Base-by-base conservation (phyloP, 1,284 basidiomycete species). In the Ceratobasidium sp. region DNA sequence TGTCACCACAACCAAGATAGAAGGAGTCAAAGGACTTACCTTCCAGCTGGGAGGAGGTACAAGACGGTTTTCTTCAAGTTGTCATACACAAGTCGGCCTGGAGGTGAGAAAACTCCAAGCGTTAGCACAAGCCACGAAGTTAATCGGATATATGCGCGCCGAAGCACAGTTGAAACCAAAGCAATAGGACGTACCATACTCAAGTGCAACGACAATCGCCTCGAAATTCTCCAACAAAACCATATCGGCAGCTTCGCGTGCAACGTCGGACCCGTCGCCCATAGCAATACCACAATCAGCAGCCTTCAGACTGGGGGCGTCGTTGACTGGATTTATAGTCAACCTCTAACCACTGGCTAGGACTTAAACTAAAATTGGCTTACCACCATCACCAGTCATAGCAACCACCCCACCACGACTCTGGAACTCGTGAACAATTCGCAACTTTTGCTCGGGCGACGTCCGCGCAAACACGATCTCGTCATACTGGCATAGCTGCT, bases 201-300 rank as follows among this genome's bases (percentile, higher is more conserved):
- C 84, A 38, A 86, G 83, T 0, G 86, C 86, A 2, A 85, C 82
- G 48, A 86, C 84, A 69, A 88, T 86, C 27, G 86, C 70, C 54
- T 74, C 85, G 79, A 90, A 79, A 84, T 77, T 80, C 89, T 90
- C 90, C 10, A 92, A 86, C 5, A 92, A 84, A 80, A 92, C 91
- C 91, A 93, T 92, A 82, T 93, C 90, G 0, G 91, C 91, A 12
- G 91, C 91, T 82, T 92, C 91, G 82, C 92, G 92, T 0, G 91
- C 91, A 18, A 92, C 91, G 80, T 92, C 91, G 3, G 90, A 91
- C 23, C 91, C 91, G 52, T 92, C 89, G 80, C 91, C 91, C 91
- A 93, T 93, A 0, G 92, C 91, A 81, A 93, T 92, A 64, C 92
- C 89, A 77, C 77, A 66, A 50, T 90, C 89, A 23, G 90, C 89